Evolutionary conservation across 75 land plant genomes (phyloP).

Genomic region (Picea glauca): DNA sequence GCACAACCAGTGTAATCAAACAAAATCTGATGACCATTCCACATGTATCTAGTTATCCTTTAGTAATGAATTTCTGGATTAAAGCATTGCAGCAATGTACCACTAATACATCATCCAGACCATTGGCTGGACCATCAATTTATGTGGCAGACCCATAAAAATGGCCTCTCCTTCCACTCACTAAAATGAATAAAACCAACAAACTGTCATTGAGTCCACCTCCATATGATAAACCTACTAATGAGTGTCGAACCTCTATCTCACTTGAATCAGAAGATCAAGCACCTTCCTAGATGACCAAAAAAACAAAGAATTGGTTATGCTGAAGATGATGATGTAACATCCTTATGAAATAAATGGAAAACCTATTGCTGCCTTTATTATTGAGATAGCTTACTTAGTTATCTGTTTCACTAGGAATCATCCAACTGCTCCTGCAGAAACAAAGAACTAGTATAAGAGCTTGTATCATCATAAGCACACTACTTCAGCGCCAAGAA

Average conservation of each 20-base stretch:
- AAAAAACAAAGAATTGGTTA: not conserved
- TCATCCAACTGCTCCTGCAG: not conserved
- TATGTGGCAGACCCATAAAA: not conserved
- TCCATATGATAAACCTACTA: not conserved
- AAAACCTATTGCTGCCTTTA: not conserved
- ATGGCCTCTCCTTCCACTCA: not conserved
- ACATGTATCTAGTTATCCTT: not conserved
- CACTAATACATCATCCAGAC: not conserved
- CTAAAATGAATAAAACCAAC: not conserved
- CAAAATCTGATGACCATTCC: not conserved
- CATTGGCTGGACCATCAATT: not conserved
- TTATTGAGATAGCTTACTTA: not conserved
- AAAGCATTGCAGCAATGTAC: not conserved
- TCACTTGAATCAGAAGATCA: not conserved
- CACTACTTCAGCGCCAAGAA: not conserved
- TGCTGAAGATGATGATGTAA: not conserved
- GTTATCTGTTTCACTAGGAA: not conserved
- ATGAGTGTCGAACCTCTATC: not conserved
- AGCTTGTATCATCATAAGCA: not conserved
- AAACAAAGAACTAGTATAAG: not conserved
- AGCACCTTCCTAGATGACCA: not conserved
- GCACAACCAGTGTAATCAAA: not conserved
- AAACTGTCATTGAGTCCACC: conserved; percentile 5
- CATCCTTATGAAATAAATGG: not conserved
- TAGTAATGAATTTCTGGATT: not conserved